phyloP scores from a whole-genome alignment of 164 flowering plant species.

The Stephania japonica region DNA sequence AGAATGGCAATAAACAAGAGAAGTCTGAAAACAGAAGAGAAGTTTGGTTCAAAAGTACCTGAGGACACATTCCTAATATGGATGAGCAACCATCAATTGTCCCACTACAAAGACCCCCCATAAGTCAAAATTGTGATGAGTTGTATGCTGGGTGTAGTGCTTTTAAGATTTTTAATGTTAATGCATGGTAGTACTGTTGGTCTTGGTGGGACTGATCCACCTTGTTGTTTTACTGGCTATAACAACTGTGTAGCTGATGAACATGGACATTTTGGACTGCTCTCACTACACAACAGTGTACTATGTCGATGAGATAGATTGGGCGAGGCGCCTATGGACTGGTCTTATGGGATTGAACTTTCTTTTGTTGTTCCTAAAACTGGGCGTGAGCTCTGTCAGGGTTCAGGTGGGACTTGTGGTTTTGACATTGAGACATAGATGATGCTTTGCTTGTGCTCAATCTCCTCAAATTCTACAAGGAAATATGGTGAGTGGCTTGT shows the following conservation, averaged over 20 bases:
- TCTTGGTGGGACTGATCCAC: constrained; percentile 28
- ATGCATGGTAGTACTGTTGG: background rate
- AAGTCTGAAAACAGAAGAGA: too few species aligned
- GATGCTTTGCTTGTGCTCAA: constrained; percentile 54
- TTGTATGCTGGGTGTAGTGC: constrained; percentile 55
- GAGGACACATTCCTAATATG: too few species aligned
- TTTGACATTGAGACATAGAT: constrained; percentile 67
- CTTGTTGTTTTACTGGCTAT: constrained; percentile 76
- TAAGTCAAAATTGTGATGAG: constrained; percentile 84
- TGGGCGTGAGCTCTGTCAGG: constrained; percentile 59
- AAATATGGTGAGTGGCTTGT: constrained; percentile 51
- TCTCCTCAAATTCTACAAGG: constrained; percentile 44
- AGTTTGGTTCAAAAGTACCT: too few species aligned
- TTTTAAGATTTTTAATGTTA: constrained; percentile 41
- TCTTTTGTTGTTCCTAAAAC: constrained; percentile 51
- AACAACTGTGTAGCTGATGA: constrained; percentile 65
- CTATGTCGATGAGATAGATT: constrained; percentile 35
- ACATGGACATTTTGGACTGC: constrained; percentile 81
- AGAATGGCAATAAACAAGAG: too few species aligned
- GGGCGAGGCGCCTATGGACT: constrained; percentile 68
- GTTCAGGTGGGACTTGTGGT: constrained; percentile 80
- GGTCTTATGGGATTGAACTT: constrained; percentile 73
- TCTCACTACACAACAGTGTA: constrained; percentile 70
- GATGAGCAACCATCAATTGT: too few species aligned
- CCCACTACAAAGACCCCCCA: too few species aligned